A percentile compares a stretch with the other conserved stretches of the same genome.
These are phyloP conservation scores for Gentiana dahurica DNA, from an alignment of 257 asterid species.

Conservation along the genomic window DNA sequence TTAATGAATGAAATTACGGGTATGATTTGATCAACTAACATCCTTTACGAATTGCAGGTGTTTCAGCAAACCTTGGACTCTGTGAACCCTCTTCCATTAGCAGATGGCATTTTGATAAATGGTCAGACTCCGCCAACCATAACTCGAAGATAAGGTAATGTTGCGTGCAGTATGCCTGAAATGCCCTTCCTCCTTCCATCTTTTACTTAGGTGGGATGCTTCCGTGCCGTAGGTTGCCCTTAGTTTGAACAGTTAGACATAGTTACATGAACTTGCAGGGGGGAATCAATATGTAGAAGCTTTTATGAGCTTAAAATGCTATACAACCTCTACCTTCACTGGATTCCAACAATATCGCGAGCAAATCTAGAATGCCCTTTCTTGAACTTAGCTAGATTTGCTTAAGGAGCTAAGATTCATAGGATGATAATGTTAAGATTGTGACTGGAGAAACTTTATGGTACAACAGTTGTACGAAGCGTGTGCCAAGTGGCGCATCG, in stretches of 20 bases:
- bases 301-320: conserved; percentile 58
- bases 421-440: too few relatives aligned
- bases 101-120: conserved; percentile 72
- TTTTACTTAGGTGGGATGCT: too few relatives aligned
- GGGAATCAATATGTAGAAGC: conserved; percentile 73
- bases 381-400: too few relatives aligned
- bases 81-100: conserved; percentile 64
- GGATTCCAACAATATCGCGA: too few relatives aligned
- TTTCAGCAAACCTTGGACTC: conserved; percentile 69
- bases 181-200: too few relatives aligned
- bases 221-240: conserved; percentile 23
- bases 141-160: conserved; percentile 42
- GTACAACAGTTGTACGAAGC: too few relatives aligned
- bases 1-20: too few relatives aligned
- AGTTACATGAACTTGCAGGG: conserved; percentile 27
- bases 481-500: too few relatives aligned
- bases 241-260: conserved; percentile 75
- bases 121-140: conserved; percentile 54
- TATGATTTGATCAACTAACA: too few relatives aligned
- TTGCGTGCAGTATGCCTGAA: neutral
- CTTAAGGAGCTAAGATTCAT: too few relatives aligned
- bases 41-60: conserved; percentile 33
- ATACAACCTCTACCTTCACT: neutral
- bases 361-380: too few relatives aligned
- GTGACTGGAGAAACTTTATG: too few relatives aligned